Base-by-base conservation (phyloP, 331 rosid species). In the Erythrophleum ivorense region DNA sequence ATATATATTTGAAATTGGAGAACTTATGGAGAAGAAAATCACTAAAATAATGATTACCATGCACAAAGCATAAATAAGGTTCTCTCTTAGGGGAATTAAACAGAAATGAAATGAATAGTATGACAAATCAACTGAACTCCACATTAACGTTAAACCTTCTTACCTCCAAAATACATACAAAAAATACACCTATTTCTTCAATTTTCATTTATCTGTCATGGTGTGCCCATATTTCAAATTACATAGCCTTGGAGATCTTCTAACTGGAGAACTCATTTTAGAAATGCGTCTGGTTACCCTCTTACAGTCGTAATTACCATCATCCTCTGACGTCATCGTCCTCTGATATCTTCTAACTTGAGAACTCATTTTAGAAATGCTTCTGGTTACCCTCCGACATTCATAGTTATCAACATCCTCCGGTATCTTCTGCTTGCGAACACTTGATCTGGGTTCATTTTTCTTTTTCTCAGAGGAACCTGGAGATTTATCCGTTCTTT, bases 211-310 rank as follows among this genome's bases (percentile, higher is more conserved):
- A 24, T 24, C 29, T 24, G 29, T 24, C 29, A 24, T 24, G 29
- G 29, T 24, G 29, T 24, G 29, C 29, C 29, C 29, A 24, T 24
- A 24, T 24, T 24, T 24, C 54, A 68, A 43, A 41, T 43, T 68
- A 29, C 73, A 7, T 68, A 43, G 53, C 24, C 48, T 40, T 68
- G 34, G 55, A 69, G 57, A 69, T 21, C 40, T 13, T 69, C 38
- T 45, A 45, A 6, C 55, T 10, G 75, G 75, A 45, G 13, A 7
- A 69, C 19, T 31, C 41, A 38, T 38, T 38, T 38, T 64, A 10
- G 85, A 77, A 75, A 64, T 70, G 77, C 80, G 82, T 76, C 84
- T 82, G 3, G 77, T 82, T 52, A 82, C 48, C 55, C 50, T 83
- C 29, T 72, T 50, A 8, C 16, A 53, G 34, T 18, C 3, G 33